A percentile compares a stretch with the other conserved stretches of the same genome.
Evolutionary conservation across 2,329 filamentous ascomycete genomes (phyloP).

Genomic region (Ophiocordyceps camponoti-floridani): DNA sequence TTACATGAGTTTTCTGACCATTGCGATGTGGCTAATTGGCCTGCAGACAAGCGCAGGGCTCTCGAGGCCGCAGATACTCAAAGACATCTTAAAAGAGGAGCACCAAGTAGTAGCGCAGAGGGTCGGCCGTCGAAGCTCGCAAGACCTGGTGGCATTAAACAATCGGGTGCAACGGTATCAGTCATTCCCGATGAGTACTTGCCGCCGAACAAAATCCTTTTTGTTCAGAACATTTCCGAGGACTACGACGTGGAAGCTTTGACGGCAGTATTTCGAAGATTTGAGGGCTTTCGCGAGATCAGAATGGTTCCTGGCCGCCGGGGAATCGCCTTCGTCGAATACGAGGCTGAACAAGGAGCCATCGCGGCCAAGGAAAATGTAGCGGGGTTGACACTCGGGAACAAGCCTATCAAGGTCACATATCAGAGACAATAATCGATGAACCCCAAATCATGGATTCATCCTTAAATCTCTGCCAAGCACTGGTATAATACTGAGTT

Average conservation of each 20-base stretch:
- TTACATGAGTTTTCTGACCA: background rate
- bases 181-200: slow-evolving; percentile 95
- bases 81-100: slow-evolving; percentile 50
- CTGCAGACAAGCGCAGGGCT: slow-evolving; percentile 57
- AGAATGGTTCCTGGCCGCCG: slow-evolving; percentile 70
- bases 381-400: slow-evolving; percentile 61
- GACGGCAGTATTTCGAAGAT: slow-evolving; percentile 65
- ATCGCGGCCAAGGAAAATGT: slow-evolving; percentile 91
- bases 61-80: slow-evolving; percentile 62
- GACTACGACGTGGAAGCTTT: slow-evolving; percentile 70
- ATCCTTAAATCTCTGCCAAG: too few species aligned
- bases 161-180: slow-evolving; percentile 46
- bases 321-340: slow-evolving; percentile 92
- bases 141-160: slow-evolving; percentile 48
- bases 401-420: slow-evolving; percentile 78
- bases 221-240: slow-evolving; percentile 81
- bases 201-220: slow-evolving; percentile 91
- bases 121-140: slow-evolving; percentile 49
- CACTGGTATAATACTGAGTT: too few species aligned
- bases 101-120: slow-evolving; percentile 27
- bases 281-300: slow-evolving; percentile 88
- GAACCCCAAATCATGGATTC: too few species aligned
- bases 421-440: slow-evolving; percentile 87
- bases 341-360: slow-evolving; percentile 75
- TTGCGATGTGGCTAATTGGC: background rate